Base-by-base conservation (phyloP, 2,329 filamentous ascomycete species). In the Aspergillus melleus region DNA sequence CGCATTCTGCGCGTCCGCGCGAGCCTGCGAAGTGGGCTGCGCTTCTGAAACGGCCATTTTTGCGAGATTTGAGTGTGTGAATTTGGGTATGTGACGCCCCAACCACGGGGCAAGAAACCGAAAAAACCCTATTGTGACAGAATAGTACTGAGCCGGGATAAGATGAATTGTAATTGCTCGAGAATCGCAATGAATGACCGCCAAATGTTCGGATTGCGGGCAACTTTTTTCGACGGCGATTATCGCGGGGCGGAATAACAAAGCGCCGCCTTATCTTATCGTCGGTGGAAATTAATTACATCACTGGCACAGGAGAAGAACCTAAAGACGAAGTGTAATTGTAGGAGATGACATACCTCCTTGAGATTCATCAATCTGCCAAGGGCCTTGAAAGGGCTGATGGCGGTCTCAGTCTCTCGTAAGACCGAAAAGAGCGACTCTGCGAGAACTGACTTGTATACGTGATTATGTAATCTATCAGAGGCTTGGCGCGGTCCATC, bases 251-350 rank as follows among this genome's bases (percentile, higher is more conserved):
- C 62, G 72, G 66, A 70, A 50, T 8, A 68, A 69, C 24, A 3
- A 60, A 69, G 4, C n/a, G 62, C 66, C 68, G 51, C 4, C 24
- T 66, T 70, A 73, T 71, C 71, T 73, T 72, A 72, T 72, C 70
- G 20, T 19, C 16, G 4, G 19, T 20, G 42, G n/a, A 44, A 8
- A 16, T 44, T 11, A 14, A 16, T 20, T 46, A 46, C 49, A 54
- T 49, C 52, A 36, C 32, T 50, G 29, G 20, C 26, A 16, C 30
- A 51, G 9, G 19, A 32, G 29, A 26, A 8, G 14, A 50, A 50
- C 19, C 6, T 16, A 11, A 46, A 46, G 42, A 20, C 0, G 42
- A 16, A 46, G n/a, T 14, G 10, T 14, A 14, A 14, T 36, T 36
- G 32, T 36, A 36, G 26, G 26, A 2, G 26, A 3, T 29, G 1